Evolutionary conservation across 2,329 filamentous ascomycete species (phyloP).

Genomic region (Exophiala phaeomuriformis): DNA sequence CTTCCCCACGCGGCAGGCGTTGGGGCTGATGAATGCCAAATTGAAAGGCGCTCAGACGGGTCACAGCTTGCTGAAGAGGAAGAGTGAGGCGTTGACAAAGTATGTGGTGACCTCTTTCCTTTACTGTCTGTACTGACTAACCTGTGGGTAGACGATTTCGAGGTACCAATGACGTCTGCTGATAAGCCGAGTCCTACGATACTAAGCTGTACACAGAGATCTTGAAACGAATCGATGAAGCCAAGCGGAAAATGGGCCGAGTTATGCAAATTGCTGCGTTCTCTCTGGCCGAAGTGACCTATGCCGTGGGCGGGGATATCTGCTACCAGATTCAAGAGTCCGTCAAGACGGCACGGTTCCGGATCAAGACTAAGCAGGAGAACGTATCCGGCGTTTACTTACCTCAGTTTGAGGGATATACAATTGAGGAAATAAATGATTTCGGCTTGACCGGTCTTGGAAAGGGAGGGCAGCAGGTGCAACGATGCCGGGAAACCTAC

Average conservation of each 20-base stretch:
- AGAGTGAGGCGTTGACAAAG: slow-evolving; percentile 98
- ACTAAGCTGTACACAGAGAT: slow-evolving; percentile 60
- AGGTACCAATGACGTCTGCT: slow-evolving; percentile 49
- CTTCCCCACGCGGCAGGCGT: slow-evolving; percentile 93
- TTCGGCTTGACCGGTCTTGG: slow-evolving; percentile 93
- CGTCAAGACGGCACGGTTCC: slow-evolving; percentile 84
- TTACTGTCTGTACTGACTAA: slow-evolving; percentile 22
- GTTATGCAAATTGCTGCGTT: slow-evolving; percentile 99
- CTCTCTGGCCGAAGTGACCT: slow-evolving; percentile 93
- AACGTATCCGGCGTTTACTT: slow-evolving; percentile 96
- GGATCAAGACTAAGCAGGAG: slow-evolving; percentile 90
- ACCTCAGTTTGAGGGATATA: slow-evolving; percentile 86
- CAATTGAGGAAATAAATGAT: slow-evolving; percentile 73
- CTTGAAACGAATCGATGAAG: slow-evolving; percentile 92
- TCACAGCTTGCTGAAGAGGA: slow-evolving; percentile 91
- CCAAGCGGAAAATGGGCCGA: slow-evolving; percentile 97
- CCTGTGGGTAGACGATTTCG: slow-evolving; percentile 63
- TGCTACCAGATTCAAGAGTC: slow-evolving; percentile 97
- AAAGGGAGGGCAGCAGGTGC: slow-evolving; percentile 95
- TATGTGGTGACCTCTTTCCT: slow-evolving; percentile 41
- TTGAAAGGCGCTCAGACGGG: slow-evolving; percentile 88
- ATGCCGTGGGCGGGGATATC: slow-evolving; percentile 91
- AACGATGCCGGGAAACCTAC: slow-evolving; percentile 91
- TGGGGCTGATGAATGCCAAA: slow-evolving; percentile 96
- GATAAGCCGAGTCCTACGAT: slow-evolving; percentile 15